These are phyloP conservation scores for Aureobasidium sp. DNA, from an alignment of 2,329 filamentous ascomycete genomes.

Conservation along the genomic window DNA sequence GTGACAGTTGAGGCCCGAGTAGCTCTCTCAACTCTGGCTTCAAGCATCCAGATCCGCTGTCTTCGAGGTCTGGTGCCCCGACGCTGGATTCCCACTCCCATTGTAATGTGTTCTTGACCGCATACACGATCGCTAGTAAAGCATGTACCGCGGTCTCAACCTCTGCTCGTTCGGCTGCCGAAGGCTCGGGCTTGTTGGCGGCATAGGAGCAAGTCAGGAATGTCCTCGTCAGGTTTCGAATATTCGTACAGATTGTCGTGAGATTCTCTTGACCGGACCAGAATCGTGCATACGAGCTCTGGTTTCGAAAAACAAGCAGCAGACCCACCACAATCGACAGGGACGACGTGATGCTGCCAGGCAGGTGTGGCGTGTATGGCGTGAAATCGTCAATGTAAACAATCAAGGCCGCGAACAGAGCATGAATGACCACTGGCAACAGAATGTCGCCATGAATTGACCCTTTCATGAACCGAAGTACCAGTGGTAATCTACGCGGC, in stretches of 20 bases:
- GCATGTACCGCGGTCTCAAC: constrained; percentile 54
- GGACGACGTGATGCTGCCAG: constrained; percentile 54
- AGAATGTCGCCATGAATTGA: constrained; percentile 55
- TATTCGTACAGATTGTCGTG: constrained; percentile 49
- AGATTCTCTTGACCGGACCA: constrained; percentile 47
- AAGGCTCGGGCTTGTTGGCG: constrained; percentile 26
- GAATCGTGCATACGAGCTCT: constrained; percentile 58
- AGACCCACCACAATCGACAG: constrained; percentile 60
- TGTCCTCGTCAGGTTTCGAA: constrained; percentile 53
- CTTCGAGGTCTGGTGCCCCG: constrained; percentile 6
- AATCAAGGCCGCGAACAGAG: constrained; percentile 51
- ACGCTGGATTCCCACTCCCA: constrained; percentile 51
- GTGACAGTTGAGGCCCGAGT: constrained; percentile 1
- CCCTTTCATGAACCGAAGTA: constrained; percentile 58
- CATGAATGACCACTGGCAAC: constrained; percentile 51
- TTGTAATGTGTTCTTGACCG: constrained; percentile 57
- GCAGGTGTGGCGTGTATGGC: constrained; percentile 41
- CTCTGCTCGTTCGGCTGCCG: constrained; percentile 44
- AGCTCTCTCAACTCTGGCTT: constrained; percentile 8
- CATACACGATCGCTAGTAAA: constrained; percentile 55
- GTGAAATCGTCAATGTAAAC: constrained; percentile 49
- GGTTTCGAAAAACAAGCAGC: constrained; percentile 62
- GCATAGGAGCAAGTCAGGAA: constrained; percentile 44
- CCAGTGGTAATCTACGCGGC: constrained; percentile 53
- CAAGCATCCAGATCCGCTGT: constrained; percentile 2